Evolutionary conservation across 768 basidiomycete genomes (phyloP).

Genomic region (Grammothele lineata): DNA sequence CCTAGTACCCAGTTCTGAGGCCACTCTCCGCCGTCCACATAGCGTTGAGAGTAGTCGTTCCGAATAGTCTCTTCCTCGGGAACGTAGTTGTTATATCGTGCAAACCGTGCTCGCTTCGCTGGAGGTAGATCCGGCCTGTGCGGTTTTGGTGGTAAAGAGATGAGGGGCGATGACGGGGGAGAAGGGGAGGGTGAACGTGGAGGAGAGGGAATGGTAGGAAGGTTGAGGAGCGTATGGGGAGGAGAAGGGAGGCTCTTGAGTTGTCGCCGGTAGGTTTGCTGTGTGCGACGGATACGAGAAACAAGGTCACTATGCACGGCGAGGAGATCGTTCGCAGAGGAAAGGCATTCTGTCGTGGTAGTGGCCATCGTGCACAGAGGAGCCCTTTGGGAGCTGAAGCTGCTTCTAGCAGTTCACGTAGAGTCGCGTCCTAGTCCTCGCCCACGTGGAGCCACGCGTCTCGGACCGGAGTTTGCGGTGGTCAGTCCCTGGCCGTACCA

Average conservation of each 20-base stretch:
- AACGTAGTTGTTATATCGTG: constrained; percentile 76
- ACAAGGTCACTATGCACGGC: constrained; percentile 58
- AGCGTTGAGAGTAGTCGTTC: constrained; percentile 90
- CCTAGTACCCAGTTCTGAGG: constrained; percentile 93
- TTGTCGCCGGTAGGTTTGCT: constrained; percentile 53
- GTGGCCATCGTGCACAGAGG: constrained; percentile 4
- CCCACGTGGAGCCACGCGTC: too few relatives aligned
- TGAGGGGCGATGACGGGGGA: constrained; percentile 41
- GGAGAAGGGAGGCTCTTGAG: constrained; percentile 53
- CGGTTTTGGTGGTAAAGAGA: constrained; percentile 31
- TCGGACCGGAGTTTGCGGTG: too few relatives aligned
- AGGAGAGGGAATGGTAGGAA: constrained; percentile 57
- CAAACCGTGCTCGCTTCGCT: constrained; percentile 68
- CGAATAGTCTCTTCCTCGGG: constrained; percentile 95
- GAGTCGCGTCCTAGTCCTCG: too few relatives aligned
- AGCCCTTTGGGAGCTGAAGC: too few relatives aligned
- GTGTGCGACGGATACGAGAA: constrained; percentile 48
- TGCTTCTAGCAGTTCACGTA: too few relatives aligned
- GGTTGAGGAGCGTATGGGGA: constrained; percentile 47
- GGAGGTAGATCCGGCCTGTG: constrained; percentile 53
- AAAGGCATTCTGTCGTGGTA: constrained; percentile 46
- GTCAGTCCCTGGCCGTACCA: too few relatives aligned
- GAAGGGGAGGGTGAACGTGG: constrained; percentile 48
- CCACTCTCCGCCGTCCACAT: constrained; percentile 89
- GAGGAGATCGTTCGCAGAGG: constrained; percentile 63